Conservation (phyloP, 495 filamentous ascomycete genomes). For the Penicillium chermesinum region DNA sequence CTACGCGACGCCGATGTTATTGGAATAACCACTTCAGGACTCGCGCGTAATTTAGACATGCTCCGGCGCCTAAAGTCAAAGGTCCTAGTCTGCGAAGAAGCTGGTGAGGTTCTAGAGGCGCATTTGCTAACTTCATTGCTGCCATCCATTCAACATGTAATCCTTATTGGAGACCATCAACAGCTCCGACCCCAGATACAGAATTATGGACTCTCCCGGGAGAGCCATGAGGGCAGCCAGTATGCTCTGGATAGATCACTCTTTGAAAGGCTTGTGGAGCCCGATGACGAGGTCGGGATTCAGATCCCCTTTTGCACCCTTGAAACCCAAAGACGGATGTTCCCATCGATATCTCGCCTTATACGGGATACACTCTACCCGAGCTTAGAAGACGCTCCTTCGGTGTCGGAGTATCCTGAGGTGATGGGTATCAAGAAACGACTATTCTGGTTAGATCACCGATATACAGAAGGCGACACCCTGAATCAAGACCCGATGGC, state of each 20-base stretch:
- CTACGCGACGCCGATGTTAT: constrained; percentile 22
- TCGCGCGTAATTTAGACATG: constrained; percentile 60
- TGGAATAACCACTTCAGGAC: constrained; percentile 63
- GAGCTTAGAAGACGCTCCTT: constrained; percentile 48
- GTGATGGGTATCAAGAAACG: constrained; percentile 58
- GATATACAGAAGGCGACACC: constrained; percentile 45
- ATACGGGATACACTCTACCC: constrained; percentile 59
- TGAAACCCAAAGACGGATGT: constrained; percentile 66
- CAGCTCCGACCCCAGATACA: constrained; percentile 68
- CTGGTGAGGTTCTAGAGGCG: constrained; percentile 69
- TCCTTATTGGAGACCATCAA: constrained; percentile 72
- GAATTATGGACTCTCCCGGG: constrained; percentile 57
- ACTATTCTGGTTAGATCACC: constrained; percentile 72
- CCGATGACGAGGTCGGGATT: background rate
- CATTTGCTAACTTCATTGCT: constrained; percentile 65
- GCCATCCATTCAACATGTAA: constrained; percentile 65
- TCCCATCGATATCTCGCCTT: constrained; percentile 58
- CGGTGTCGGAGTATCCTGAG: constrained; percentile 44
- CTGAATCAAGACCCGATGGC: constrained; percentile 35
- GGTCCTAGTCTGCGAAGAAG: constrained; percentile 72
- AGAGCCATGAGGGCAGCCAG: constrained; percentile 47
- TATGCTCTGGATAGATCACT: constrained; percentile 62
- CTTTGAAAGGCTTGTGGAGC: constrained; percentile 56
- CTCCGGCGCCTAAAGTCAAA: constrained; percentile 59
- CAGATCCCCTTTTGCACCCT: constrained; percentile 46